Percentiles rank a stretch among this genome's conserved stretches.
Conservation (phyloP, 2,329 filamentous ascomycete genomes). For the Aspergillus pseudoterreus region DNA sequence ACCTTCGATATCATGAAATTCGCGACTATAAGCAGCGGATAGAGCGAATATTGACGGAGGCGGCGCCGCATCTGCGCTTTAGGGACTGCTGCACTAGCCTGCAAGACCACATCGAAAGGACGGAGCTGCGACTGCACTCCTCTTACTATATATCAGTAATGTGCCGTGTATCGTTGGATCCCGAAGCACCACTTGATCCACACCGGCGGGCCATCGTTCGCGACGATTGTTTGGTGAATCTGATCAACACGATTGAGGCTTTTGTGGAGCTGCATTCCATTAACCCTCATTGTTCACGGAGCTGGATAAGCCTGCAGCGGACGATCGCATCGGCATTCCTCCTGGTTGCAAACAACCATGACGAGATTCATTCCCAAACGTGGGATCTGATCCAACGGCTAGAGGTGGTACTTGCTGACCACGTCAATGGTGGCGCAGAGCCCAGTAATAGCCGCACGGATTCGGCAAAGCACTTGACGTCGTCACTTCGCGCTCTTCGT, state of each 20-base stretch:
- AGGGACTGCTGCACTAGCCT: constrained; percentile 34
- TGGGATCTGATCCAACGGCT: constrained; percentile 28
- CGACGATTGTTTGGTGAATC: constrained; percentile 51
- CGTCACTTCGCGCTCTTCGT: constrained; percentile 29
- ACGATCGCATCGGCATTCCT: constrained; percentile 41
- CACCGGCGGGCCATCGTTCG: constrained; percentile 36
- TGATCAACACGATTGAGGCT: constrained; percentile 52
- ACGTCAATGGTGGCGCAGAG: constrained; percentile 26
- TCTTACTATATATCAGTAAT: constrained; percentile 58
- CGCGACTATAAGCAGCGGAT: constrained; percentile 54
- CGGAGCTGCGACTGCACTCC: constrained; percentile 57
- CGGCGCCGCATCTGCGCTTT: constrained; percentile 54
- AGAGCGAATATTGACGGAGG: constrained; percentile 52
- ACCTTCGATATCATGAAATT: constrained; percentile 50
- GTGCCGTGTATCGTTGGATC: constrained; percentile 52
- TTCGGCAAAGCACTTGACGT: constrained; percentile 30
- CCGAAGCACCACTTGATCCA: constrained; percentile 38
- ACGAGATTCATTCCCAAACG: constrained; percentile 19
- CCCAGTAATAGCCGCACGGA: constrained; percentile 26
- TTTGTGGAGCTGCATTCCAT: constrained; percentile 51
- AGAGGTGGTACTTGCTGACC: constrained; percentile 27
- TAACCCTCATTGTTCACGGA: constrained; percentile 36
- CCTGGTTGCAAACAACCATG: constrained; percentile 29
- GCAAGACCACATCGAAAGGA: constrained; percentile 54
- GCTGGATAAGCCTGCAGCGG: constrained; percentile 41